A percentile compares a stretch with the other conserved stretches of the same genome.
Conservation (phyloP, 2,329 filamentous ascomycete species). For the Apiospora arundinis region DNA sequence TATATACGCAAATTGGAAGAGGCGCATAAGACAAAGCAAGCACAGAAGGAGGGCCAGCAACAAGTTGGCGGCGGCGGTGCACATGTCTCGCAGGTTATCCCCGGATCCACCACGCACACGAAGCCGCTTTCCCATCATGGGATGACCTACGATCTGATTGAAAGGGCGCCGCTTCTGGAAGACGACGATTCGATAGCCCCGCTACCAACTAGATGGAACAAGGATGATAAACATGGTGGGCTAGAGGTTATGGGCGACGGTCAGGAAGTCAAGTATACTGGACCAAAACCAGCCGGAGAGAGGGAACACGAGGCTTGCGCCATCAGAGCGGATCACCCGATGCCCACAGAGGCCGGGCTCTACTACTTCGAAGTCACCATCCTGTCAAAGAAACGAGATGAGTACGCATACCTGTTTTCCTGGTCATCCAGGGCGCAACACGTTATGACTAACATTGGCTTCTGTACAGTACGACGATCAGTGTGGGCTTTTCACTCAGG, state of each 20-base stretch:
- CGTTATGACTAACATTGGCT: constrained; percentile 27
- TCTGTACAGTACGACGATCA: constrained; percentile 60
- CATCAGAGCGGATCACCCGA: constrained; percentile 82
- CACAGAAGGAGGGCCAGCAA: constrained; percentile 54
- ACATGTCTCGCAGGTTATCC: constrained; percentile 30
- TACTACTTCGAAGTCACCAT: constrained; percentile 86
- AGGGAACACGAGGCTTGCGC: constrained; percentile 78
- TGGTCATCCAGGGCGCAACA: neutral
- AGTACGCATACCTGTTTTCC: constrained; percentile 50
- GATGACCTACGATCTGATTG: constrained; percentile 83
- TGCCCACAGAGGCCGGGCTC: constrained; percentile 88
- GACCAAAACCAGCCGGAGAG: constrained; percentile 53
- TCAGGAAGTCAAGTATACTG: constrained; percentile 69
- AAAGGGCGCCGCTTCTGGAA: constrained; percentile 68
- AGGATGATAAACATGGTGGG: constrained; percentile 73
- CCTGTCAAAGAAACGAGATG: constrained; percentile 57
- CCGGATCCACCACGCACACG: constrained; percentile 60
- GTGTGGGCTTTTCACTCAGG: constrained; percentile 66
- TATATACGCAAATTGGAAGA: constrained; percentile 80
- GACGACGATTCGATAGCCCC: constrained; percentile 67
- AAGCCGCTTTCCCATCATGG: constrained; percentile 71
- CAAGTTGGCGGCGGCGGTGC: constrained; percentile 45
- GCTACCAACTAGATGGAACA: constrained; percentile 84
- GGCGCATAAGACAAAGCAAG: constrained; percentile 66
- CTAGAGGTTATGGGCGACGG: constrained; percentile 80